A percentile compares a stretch with the other conserved stretches of the same genome.
These are phyloP conservation scores for Rutstroemia sp. DNA, from an alignment of 2,329 filamentous ascomycete species.

Conservation along the genomic window DNA sequence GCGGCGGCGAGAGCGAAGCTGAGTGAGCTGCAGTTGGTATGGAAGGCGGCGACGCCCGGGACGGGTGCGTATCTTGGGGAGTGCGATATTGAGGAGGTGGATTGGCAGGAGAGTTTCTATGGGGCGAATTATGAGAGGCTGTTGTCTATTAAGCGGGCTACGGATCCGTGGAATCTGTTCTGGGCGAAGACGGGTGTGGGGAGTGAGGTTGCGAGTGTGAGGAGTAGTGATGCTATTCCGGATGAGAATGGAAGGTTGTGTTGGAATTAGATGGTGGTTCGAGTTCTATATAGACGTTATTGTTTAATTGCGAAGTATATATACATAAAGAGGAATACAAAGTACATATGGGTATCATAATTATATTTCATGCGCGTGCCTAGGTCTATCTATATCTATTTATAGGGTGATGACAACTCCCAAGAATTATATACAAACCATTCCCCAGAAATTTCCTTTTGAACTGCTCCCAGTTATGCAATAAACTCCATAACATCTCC, in stretches of 20 bases:
- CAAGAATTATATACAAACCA: no score
- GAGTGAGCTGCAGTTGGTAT: conserved; percentile 7
- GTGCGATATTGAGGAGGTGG: conserved; percentile 9
- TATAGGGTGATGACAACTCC: no score
- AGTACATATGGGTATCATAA: not conserved
- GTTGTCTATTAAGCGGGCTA: conserved; percentile 12
- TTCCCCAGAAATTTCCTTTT: no score
- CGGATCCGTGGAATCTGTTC: conserved; percentile 15
- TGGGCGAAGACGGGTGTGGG: conserved; percentile 13
- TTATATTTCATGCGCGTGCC: not conserved
- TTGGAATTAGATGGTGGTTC: not conserved
- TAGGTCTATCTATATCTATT: no score
- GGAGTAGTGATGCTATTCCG: not conserved
- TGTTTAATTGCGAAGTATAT: not conserved
- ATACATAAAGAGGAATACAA: not conserved
- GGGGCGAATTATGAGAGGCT: conserved; percentile 24
- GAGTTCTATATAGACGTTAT: not conserved
- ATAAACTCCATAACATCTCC: no score
- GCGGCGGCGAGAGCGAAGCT: conserved; percentile 9
- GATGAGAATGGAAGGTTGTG: conserved; percentile 7
- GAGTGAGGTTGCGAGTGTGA: conserved; percentile 32
- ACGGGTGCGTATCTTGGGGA: conserved; percentile 10
- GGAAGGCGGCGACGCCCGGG: conserved; percentile 12
- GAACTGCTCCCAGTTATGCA: no score
- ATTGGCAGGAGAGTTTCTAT: conserved; percentile 31